Base-by-base conservation (phyloP, 164 flowering plant species). In the Protea cynaroides region DNA sequence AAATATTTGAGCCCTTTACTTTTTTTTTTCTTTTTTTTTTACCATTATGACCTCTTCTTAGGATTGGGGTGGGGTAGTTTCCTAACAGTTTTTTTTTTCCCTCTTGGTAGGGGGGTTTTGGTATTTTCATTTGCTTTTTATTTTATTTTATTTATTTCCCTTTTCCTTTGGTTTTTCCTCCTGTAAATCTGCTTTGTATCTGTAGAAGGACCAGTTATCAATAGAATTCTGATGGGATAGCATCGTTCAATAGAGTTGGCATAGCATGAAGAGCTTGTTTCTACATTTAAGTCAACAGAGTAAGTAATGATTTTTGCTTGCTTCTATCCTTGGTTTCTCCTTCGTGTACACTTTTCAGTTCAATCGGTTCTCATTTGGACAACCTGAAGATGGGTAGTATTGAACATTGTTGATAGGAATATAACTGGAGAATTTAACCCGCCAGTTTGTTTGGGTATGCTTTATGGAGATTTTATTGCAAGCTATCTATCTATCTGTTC, bases 151-250 rank as follows among this genome's bases (percentile, higher is more conserved):
- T 55, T 22, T 15, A 15, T 47, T 47, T 46, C 50, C 17, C 50
- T 9, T 14, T 46, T 10, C 14, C 50, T 49, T 18, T 49, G 34
- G 34, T 49, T 49, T 15, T 0, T 15, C 29, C 14, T 47, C 21
- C 24, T 66, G 70, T 66, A 61, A 51, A 71, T 61, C 58, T 49
- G 8, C 46, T 61, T 34, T 25, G 58, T 37, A 34, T 62, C 51
- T 49, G 50, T 61, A 25, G 25, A 52, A 56, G 62, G 18, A 12
- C 8, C 29, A 9, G 44, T 46, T 13, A 5, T 43, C 52, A 18
- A n/a, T n/a, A n/a, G n/a, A n/a, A n/a, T n/a, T n/a, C n/a, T n/a
- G 12, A 11, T 24, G 5, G 15, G 17, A 44, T 44, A 44, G 49
- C 2, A 12, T 1, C 4, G 8, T 53, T 19, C 25, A 44, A 44